Percentiles rank a stretch among this genome's conserved stretches.
Evolutionary conservation across 441 rosid species (phyloP).

Genomic region (Euphorbia corollata): DNA sequence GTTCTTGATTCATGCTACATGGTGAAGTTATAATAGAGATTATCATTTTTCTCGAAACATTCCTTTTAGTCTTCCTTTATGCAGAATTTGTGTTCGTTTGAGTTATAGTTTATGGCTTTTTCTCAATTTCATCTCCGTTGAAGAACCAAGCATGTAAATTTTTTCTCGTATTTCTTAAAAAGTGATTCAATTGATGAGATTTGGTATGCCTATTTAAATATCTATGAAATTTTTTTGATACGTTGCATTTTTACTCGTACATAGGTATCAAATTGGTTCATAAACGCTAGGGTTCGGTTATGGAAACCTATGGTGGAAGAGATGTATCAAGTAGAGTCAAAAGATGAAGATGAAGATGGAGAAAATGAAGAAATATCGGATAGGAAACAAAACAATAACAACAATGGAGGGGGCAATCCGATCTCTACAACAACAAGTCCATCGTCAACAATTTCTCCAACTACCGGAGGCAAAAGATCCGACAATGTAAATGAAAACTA

Average conservation of each 20-base stretch:
- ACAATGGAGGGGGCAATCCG: conserved; percentile 23
- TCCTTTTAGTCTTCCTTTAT: too few relatives aligned
- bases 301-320: conserved; percentile 99
- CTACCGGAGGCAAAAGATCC: conserved; percentile 46
- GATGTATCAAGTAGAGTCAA: conserved; percentile 84
- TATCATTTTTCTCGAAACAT: too few relatives aligned
- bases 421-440: conserved; percentile 16
- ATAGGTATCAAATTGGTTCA: conserved; percentile 88
- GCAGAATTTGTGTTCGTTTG: too few relatives aligned
- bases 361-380: conserved; percentile 26
- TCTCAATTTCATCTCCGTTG: too few relatives aligned
- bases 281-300: conserved; percentile 90
- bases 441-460: conserved; percentile 27
- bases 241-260: neutral
- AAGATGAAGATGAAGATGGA: conserved; percentile 43
- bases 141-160: too few relatives aligned
- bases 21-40: too few relatives aligned
- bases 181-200: too few relatives aligned
- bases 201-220: too few relatives aligned
- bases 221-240: too few relatives aligned
- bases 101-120: too few relatives aligned
- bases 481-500: conserved; percentile 51
- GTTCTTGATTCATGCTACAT: too few relatives aligned
- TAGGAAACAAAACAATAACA: conserved; percentile 23
- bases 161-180: too few relatives aligned